Evolutionary conservation across 2,329 filamentous ascomycete species (phyloP).

Genomic region (Juglanconis sp.): DNA sequence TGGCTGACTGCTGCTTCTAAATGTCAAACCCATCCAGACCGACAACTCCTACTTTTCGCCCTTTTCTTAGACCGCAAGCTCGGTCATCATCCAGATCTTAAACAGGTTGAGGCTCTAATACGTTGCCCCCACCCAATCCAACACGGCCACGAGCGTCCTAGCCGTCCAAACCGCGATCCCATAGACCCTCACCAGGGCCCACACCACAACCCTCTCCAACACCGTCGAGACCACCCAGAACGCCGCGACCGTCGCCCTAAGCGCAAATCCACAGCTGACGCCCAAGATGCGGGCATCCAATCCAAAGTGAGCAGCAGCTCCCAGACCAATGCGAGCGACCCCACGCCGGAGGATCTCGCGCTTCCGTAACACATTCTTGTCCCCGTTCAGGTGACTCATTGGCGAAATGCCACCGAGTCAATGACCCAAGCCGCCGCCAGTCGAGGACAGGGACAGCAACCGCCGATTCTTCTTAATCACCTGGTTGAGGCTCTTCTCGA

Average conservation of each 20-base stretch:
- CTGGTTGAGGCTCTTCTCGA: slow-evolving; percentile 60
- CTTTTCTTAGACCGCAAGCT: neutral
- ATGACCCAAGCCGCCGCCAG: slow-evolving; percentile 15
- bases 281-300: slow-evolving; percentile 7
- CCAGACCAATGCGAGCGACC: slow-evolving; percentile 9
- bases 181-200: slow-evolving; percentile 11
- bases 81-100: neutral
- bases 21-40: neutral
- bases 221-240: slow-evolving; percentile 2
- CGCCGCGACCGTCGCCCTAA: slow-evolving; percentile 10
- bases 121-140: slow-evolving; percentile 16
- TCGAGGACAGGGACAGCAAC: slow-evolving; percentile 38
- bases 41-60: neutral
- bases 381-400: neutral
- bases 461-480: slow-evolving; percentile 59
- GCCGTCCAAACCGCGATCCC: slow-evolving; percentile 12
- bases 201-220: slow-evolving; percentile 1
- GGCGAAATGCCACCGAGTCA: slow-evolving; percentile 11
- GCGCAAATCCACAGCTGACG: slow-evolving; percentile 12
- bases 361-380: neutral
- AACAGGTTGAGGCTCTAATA: neutral
- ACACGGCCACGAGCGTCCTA: slow-evolving; percentile 8
- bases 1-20: neutral
- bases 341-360: slow-evolving; percentile 16
- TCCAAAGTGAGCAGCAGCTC: slow-evolving; percentile 8